Base-by-base conservation (phyloP, 192 early-diverging fungal species). In the Entophlyctis luteolus region DNA sequence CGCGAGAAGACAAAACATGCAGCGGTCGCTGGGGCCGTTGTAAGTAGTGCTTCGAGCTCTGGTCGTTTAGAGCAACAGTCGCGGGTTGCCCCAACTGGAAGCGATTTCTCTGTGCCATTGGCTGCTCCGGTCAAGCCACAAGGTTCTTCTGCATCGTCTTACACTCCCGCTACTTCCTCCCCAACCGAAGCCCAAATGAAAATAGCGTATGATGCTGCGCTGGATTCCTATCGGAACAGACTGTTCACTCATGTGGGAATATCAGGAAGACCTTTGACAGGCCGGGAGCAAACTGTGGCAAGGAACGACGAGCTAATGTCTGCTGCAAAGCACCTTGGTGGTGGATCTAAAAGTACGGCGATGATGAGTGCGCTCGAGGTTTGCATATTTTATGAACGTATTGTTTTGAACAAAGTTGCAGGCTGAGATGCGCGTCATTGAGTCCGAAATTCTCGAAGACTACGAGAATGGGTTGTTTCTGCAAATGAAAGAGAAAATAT, bases 401-500 rank as follows among this genome's bases (percentile, higher is more conserved):
- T 42, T 42, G 8, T 42, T 42, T 42, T 42, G 10, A 42, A 42
- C 10, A 42, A 27, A 14, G 6, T 18, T 14, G 10, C 6, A 63
- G 62, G 63, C 63, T 29, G 63, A 66, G 54, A 66, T 66, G 63
- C 63, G 63, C 31, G 50, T 66, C 23, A 54, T 66, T 36, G 63
- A 66, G 50, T 47, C 38, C n/a, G 63, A 66, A 37, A 66, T 66
- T 37, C 49, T 66, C 14, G 63, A 66, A 37, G 50, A 34, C 12
- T 66, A 66, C 50, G 63, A 66, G 35, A 66, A 52, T 3, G 46
- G 49, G 28, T 52, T 66, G 18, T 66, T 23, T 36, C 63, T 54
- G 49, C 35, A 36, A 54, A 38, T 53, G 32, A 42, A 48, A 3
- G 63, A 66, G 28, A 8, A 29, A 38, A 66, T 66, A 32, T 36